Percentiles rank a stretch among this genome's conserved stretches.
Evolutionary conservation across 2,329 filamentous ascomycete species (phyloP).

Genomic region (Trichoderma brevicompactum): DNA sequence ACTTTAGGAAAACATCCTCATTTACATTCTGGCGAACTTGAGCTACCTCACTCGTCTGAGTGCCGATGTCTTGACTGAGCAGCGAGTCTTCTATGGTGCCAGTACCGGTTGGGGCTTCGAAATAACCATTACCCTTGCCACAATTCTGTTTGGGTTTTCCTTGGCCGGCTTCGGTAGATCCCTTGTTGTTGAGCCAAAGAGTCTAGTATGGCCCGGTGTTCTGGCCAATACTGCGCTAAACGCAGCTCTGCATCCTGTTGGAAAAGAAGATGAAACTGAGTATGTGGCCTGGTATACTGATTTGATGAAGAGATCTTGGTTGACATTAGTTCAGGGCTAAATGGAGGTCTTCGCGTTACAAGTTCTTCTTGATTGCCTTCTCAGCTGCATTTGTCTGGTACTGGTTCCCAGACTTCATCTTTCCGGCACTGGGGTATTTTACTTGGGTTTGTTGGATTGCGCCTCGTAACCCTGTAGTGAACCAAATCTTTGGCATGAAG

Average conservation of each 20-base stretch:
- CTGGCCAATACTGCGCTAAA: conserved; percentile 55
- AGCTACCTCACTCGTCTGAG: conserved; percentile 48
- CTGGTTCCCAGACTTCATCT: conserved; percentile 55
- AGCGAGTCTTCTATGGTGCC: conserved; percentile 49
- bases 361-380: conserved; percentile 51
- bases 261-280: conserved; percentile 37
- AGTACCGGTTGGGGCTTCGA: conserved; percentile 54
- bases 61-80: conserved; percentile 43
- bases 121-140: conserved; percentile 52
- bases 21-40: conserved; percentile 61
- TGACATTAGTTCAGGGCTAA: conserved; percentile 10
- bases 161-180: conserved; percentile 51
- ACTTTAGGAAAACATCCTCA: conserved; percentile 55
- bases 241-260: conserved; percentile 46
- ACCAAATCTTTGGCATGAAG: conserved; percentile 55
- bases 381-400: conserved; percentile 50
- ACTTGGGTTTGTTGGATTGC: conserved; percentile 55
- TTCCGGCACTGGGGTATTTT: conserved; percentile 50
- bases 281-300: conserved; percentile 36
- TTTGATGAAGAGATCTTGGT: background rate
- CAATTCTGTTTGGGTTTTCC: conserved; percentile 58
- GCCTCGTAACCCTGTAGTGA: conserved; percentile 51
- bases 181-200: conserved; percentile 51
- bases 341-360: conserved; percentile 48
- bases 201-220: conserved; percentile 58